phyloP scores from a whole-genome alignment of 2,329 filamentous ascomycete genomes.

The Penicillium sp. region DNA sequence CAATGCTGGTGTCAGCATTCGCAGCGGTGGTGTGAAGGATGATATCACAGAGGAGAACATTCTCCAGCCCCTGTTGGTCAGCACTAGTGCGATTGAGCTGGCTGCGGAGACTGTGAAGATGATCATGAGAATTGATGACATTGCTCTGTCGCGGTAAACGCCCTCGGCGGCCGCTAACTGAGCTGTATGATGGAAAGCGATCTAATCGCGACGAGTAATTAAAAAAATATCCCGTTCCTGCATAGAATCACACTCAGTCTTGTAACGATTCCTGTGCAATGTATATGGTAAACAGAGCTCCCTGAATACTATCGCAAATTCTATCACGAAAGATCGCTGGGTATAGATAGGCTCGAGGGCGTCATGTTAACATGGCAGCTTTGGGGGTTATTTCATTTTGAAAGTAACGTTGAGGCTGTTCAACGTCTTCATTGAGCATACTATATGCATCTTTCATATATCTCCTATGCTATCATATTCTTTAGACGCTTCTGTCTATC shows the following conservation, averaged over 20 bases:
- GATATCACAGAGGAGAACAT: slow-evolving; percentile 98
- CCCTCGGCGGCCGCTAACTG: slow-evolving; percentile 14
- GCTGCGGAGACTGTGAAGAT: slow-evolving; percentile 99
- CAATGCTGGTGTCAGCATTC: slow-evolving; percentile 97
- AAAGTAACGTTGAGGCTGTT: not conserved
- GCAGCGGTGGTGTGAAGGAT: slow-evolving; percentile 92
- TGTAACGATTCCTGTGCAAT: not conserved
- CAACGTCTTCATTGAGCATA: not conserved
- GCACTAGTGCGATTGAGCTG: slow-evolving; percentile 94
- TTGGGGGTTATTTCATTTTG: not conserved
- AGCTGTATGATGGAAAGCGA: slow-evolving; percentile 28
- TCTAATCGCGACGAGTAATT: slow-evolving; percentile 26
- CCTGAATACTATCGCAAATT: not conserved
- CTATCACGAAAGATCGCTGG: no score
- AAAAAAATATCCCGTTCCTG: slow-evolving; percentile 21
- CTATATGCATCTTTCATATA: not conserved
- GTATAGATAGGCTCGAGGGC: no score
- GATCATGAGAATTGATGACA: slow-evolving; percentile 69
- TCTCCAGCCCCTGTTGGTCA: slow-evolving; percentile 90
- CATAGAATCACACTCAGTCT: slow-evolving; percentile 12
- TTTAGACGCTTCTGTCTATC: not conserved
- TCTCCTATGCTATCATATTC: not conserved
- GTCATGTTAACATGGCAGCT: not conserved
- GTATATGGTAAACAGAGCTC: not conserved
- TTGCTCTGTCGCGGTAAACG: slow-evolving; percentile 52